These are phyloP conservation scores for Colletotrichum sp. DNA, from an alignment of 2,329 filamentous ascomycete genomes.

Conservation along the genomic window DNA sequence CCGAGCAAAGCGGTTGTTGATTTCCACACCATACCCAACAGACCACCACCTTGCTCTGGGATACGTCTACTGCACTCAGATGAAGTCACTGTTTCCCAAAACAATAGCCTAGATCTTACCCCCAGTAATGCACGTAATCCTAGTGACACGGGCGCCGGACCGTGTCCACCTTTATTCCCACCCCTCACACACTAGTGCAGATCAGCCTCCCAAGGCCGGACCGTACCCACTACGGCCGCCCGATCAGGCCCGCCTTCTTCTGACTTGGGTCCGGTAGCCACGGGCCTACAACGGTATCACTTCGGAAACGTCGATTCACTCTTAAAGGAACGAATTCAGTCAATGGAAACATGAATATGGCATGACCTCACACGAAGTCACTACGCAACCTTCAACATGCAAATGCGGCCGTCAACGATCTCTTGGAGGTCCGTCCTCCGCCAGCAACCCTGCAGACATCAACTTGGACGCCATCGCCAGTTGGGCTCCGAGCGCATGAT, in stretches of 20 bases:
- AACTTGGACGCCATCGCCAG: not conserved
- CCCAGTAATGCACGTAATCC: not conserved
- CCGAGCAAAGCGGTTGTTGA: not conserved
- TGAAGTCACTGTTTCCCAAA: not conserved
- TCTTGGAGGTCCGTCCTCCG: not conserved
- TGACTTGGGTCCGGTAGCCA: not conserved
- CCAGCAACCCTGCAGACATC: not conserved
- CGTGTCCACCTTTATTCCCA: not conserved
- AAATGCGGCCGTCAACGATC: not conserved
- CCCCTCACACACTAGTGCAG: not conserved
- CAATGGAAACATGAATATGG: not conserved
- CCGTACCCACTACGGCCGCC: not conserved
- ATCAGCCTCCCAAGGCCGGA: not conserved
- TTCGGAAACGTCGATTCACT: not conserved
- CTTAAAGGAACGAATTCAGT: not conserved
- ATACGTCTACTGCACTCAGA: not conserved
- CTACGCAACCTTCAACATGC: not conserved
- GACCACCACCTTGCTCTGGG: not conserved
- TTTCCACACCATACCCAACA: not conserved
- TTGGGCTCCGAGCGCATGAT: not conserved
- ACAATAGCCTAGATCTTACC: not conserved
- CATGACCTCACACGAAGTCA: not conserved
- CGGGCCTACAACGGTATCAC: not conserved
- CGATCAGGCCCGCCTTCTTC: not conserved
- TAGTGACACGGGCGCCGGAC: not conserved